Evolutionary conservation across 768 basidiomycete species (phyloP).

Genomic region (Hygrocybe punicea): DNA sequence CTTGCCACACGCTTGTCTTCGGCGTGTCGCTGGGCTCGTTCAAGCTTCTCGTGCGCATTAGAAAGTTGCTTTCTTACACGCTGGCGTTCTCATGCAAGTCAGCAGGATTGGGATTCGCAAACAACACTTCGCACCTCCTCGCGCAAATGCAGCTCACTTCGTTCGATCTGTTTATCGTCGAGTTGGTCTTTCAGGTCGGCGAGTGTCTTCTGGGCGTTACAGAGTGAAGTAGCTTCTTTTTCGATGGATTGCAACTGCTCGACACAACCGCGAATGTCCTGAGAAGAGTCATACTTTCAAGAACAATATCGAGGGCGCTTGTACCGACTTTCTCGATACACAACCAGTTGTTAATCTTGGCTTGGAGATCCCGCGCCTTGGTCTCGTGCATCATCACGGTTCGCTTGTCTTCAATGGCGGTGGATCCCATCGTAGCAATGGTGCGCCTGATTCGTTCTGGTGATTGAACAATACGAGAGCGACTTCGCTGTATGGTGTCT

Average conservation of each 20-base stretch:
- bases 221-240: constrained; percentile 61
- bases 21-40: constrained; percentile 71
- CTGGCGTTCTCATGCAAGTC: constrained; percentile 35
- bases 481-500: constrained; percentile 60
- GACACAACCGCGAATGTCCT: constrained; percentile 70
- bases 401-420: constrained; percentile 67
- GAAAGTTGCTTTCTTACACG: constrained; percentile 75
- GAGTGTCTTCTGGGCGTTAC: constrained; percentile 62
- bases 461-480: constrained; percentile 81
- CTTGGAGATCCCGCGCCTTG: constrained; percentile 73
- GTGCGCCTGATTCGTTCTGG: constrained; percentile 85
- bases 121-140: constrained; percentile 52
- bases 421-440: constrained; percentile 70
- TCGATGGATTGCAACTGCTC: constrained; percentile 77
- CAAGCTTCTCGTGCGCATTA: constrained; percentile 81
- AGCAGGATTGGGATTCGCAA: not conserved
- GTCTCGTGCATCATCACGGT: constrained; percentile 60
- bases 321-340: constrained; percentile 67
- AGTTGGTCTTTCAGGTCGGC: constrained; percentile 64
- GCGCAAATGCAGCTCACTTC: constrained; percentile 61
- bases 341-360: constrained; percentile 65
- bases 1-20: constrained; percentile 77
- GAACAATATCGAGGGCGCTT: not conserved
- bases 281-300: constrained; percentile 4
- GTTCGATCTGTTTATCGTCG: constrained; percentile 72